phyloP scores from a whole-genome alignment of 306 rosid species.

The Cucumis sativus region Cucumber_9930_V3 NC_026656.2:5791001-5791500 shows the following conservation, averaged over 20 bases:
- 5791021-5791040: neutral
- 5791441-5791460: neutral
- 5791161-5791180: neutral
- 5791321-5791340: neutral
- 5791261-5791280: neutral
- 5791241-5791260: neutral
- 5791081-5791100: neutral
- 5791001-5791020: neutral
- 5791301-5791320: neutral
- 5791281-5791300: neutral
- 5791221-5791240: neutral
- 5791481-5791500: neutral
- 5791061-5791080: neutral
- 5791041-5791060: neutral
- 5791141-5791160: neutral
- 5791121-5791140: neutral
- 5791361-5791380: neutral
- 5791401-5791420: neutral
- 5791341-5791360: neutral
- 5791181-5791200: slow-evolving; percentile 1
- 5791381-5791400: neutral
- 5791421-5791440: neutral
- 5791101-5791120: neutral
- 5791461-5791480: neutral
- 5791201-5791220: neutral